Conservation (phyloP, 352 stramenopile species). For the Globisporangium recalcitrans region DNA sequence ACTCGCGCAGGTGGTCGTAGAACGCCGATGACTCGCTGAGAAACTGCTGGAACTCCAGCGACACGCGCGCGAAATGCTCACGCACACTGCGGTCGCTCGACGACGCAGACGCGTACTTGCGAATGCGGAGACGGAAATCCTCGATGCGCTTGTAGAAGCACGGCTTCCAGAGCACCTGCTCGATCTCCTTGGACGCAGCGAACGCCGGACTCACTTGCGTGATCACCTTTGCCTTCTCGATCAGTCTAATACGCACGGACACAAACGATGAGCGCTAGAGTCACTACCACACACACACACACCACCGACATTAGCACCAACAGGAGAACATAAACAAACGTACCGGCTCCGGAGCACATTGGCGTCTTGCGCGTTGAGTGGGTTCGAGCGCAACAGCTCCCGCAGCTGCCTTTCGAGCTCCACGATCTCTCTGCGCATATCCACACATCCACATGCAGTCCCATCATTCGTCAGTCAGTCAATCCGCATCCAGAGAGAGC, state of each 20-base stretch:
- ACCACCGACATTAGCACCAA: neutral
- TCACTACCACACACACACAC: neutral
- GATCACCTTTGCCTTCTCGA: slow-evolving; percentile 45
- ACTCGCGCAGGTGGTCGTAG: slow-evolving; percentile 62
- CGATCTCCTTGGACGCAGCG: slow-evolving; percentile 61
- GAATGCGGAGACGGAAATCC: slow-evolving; percentile 81
- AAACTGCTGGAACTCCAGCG: slow-evolving; percentile 70
- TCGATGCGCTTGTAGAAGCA: slow-evolving; percentile 91
- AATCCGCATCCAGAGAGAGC: too few species aligned
- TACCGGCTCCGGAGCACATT: slow-evolving; percentile 46
- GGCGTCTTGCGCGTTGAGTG: slow-evolving; percentile 51
- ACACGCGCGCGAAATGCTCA: slow-evolving; percentile 75
- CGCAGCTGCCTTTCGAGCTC: slow-evolving; percentile 68
- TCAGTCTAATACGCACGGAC: slow-evolving; percentile 26
- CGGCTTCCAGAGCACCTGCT: slow-evolving; percentile 86
- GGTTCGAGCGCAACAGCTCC: slow-evolving; percentile 62
- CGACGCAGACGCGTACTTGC: slow-evolving; percentile 77
- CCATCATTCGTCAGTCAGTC: slow-evolving; percentile 1
- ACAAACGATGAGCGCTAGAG: neutral
- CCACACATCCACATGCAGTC: neutral
- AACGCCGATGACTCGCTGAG: slow-evolving; percentile 56
- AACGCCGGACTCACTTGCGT: slow-evolving; percentile 43
- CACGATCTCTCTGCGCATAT: slow-evolving; percentile 50
- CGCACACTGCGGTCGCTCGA: slow-evolving; percentile 58
- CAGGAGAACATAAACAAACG: neutral